A percentile compares a stretch with the other conserved stretches of the same genome.
phyloP scores from a whole-genome alignment of 2,329 filamentous ascomycete genomes.

The Fusarium sp. region DNA sequence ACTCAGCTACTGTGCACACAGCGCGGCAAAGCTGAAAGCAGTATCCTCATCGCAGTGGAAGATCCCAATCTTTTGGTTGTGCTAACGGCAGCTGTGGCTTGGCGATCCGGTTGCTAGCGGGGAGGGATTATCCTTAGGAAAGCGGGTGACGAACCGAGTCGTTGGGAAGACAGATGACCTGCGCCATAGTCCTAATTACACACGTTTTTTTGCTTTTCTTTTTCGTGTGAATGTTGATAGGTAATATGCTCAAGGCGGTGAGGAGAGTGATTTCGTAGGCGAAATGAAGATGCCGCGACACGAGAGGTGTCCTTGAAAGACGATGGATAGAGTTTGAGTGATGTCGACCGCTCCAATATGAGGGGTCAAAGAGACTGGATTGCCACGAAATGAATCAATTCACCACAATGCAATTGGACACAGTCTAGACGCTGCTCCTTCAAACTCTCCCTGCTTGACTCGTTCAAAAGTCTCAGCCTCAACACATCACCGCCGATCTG shows the following conservation, averaged over 20 bases:
- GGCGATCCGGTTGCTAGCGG: background rate
- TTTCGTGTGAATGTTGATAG: background rate
- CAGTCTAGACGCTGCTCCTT: background rate
- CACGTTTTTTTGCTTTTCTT: background rate
- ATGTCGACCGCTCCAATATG: background rate
- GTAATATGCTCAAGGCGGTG: background rate
- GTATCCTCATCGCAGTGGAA: background rate
- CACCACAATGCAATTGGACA: background rate
- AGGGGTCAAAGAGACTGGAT: background rate
- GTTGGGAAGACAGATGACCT: background rate
- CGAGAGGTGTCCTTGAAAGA: background rate
- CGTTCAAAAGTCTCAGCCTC: constrained; percentile 16
- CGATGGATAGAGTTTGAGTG: background rate
- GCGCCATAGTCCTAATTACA: background rate
- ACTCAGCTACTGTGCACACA: background rate
- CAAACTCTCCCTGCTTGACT: constrained; percentile 11
- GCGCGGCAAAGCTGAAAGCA: background rate
- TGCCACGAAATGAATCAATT: background rate
- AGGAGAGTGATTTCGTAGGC: background rate
- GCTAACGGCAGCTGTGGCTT: background rate
- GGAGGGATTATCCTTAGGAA: background rate
- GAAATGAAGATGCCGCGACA: background rate
- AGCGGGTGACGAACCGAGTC: background rate
- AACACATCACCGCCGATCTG: background rate
- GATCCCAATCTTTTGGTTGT: background rate